Evolutionary conservation across 75 land plant genomes (phyloP), one percentile per base, ranked within the genome.

Genomic region (Adiantum capillusveneris): DNA sequence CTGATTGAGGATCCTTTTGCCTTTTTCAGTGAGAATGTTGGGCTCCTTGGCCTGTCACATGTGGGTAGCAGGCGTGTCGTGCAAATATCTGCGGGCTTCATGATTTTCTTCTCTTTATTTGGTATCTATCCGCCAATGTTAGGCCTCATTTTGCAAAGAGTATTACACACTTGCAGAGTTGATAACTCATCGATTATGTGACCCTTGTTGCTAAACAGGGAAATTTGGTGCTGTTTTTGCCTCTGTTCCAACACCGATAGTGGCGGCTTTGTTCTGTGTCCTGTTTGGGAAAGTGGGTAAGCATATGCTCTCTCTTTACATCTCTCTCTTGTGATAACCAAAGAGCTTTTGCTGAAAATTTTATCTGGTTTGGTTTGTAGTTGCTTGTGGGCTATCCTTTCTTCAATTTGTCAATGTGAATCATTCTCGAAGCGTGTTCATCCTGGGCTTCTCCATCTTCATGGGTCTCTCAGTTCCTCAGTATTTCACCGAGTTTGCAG

Each of bases 221-320:
- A 90, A 90, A 67, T 90, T 90, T 71, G 96, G 96, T 25, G 96
- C 93, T 18, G 51, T 92, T 63, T 67, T 88, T 71, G 97, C 97
- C 36, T 85, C 97, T 17, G 78, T 92, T 25, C 97, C 97, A 1
- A 12, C 68, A 53, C 84, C 97, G 26, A 76, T 92, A 28, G 57
- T 85, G 9, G 86, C 81, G 25, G 94, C 75, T 19, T 12, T 87
- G n/a, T 83, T 84, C 55, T 88, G 86, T 44, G 57, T 92, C 12
- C 72, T 81, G 63, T 92, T 80, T 59, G 84, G 74, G 45, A 79
- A 90, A 71, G 79, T 82, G 18, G 81, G 97, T 92, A 71, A 50
- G 83, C 75, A 13, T 31, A 13, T 17, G 18, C 14, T 25, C 49
- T 20, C 14, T 34, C 37, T 34, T 3, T 5, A 34, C 7, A 34